Conservation (phyloP, 805 yeast species). For the Candida krabiensis region DNA sequence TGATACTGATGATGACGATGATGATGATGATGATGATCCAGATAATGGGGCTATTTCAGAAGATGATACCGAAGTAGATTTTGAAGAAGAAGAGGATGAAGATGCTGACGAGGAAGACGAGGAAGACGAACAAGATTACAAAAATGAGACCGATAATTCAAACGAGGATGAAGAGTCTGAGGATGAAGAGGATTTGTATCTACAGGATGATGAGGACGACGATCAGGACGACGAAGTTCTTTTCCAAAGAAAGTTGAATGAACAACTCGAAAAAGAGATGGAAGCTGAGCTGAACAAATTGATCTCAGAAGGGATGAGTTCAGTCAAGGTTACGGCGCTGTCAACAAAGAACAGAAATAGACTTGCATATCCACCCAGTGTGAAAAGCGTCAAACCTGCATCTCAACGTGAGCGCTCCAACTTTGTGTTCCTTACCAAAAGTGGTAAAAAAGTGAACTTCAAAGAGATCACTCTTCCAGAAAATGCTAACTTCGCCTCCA, state of each 20-base stretch:
- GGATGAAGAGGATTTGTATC: constrained; percentile 5
- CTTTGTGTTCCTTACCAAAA: constrained; percentile 56
- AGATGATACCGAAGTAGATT: constrained; percentile 18
- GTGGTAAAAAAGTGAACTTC: constrained; percentile 47
- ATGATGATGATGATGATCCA: constrained; percentile 33
- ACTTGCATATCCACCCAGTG: no score
- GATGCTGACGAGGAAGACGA: constrained; percentile 20
- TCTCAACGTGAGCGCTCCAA: constrained; percentile 13
- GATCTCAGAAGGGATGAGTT: constrained; percentile 46
- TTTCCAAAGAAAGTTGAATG: constrained; percentile 29
- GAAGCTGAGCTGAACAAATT: constrained; percentile 57
- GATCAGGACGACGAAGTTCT: constrained; percentile 26
- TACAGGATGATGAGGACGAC: constrained; percentile 22
- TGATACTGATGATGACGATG: constrained; percentile 28
- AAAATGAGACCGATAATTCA: constrained; percentile 5
- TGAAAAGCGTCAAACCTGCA: constrained; percentile 35
- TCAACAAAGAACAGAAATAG: no score
- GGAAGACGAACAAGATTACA: constrained; percentile 12
- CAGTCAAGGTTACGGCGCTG: no score
- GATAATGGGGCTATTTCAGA: constrained; percentile 28
- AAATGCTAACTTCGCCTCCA: constrained; percentile 52
- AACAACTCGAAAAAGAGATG: constrained; percentile 33
- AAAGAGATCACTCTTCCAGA: constrained; percentile 52
- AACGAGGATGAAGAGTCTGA: constrained; percentile 18
- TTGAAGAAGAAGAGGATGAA: constrained; percentile 18